phyloP scores from a whole-genome alignment of 2,329 filamentous ascomycete species.

The Ophiosphaerella narmari region DNA sequence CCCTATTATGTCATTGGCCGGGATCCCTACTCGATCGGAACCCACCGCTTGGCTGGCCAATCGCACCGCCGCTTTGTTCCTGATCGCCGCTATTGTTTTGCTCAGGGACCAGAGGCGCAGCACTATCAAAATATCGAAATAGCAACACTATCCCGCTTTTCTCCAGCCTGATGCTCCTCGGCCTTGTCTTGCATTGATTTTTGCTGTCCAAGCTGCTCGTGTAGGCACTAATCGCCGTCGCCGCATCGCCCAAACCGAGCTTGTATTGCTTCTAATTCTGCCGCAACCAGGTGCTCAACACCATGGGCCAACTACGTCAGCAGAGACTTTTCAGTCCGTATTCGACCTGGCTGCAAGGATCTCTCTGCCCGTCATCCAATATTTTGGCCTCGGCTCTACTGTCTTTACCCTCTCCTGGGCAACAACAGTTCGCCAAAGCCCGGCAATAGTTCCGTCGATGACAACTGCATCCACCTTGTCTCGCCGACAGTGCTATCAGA shows the following conservation, averaged over 20 bases:
- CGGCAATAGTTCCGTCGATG: too few species aligned
- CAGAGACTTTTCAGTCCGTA: constrained; percentile 11
- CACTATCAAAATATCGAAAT: constrained; percentile 43
- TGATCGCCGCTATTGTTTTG: constrained; percentile 37
- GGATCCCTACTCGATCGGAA: constrained; percentile 19
- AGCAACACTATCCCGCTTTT: constrained; percentile 33
- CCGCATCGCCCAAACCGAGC: constrained; percentile 17
- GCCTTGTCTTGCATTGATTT: constrained; percentile 9
- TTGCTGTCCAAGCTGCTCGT: constrained; percentile 20
- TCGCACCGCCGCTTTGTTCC: constrained; percentile 24
- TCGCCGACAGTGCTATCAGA: constrained; percentile 22
- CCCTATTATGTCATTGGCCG: constrained; percentile 38
- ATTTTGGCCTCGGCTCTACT: constrained; percentile 6
- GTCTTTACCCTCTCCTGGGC: neutral
- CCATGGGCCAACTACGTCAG: constrained; percentile 23
- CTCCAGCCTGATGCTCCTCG: constrained; percentile 1
- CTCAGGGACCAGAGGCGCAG: constrained; percentile 39
- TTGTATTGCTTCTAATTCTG: constrained; percentile 25
- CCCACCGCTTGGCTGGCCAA: constrained; percentile 22
- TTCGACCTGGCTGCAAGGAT: constrained; percentile 3
- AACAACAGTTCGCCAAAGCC: too few species aligned
- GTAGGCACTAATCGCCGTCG: constrained; percentile 9
- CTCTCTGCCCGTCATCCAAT: constrained; percentile 19
- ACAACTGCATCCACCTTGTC: too few species aligned
- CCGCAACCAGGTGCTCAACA: constrained; percentile 15